Base-by-base conservation (phyloP, 257 asterid genomes). In the Capsicum pubescens region DNA sequence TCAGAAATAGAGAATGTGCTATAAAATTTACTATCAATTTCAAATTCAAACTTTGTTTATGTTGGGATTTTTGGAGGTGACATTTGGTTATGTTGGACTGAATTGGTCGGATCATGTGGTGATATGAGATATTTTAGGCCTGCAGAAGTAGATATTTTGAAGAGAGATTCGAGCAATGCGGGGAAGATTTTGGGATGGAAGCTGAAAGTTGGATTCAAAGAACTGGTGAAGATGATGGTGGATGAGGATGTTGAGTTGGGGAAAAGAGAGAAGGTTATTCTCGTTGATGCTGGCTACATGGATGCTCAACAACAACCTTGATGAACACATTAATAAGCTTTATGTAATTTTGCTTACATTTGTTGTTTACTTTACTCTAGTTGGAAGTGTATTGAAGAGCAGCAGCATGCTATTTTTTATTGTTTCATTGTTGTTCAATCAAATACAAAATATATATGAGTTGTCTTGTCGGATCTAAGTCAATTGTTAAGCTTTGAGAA, bases 241-340 rank as follows among this genome's bases (percentile, higher is more conserved):
- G 99, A 94, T 85, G 98, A 94, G 82, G 99, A 96, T 83, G 57
- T 96, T 21, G 98, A 94, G 79, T 84, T 93, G 90, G 99, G 98
- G 0, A 94, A 94, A 87, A 96, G 99, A 50, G 99, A 96, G 87
- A 96, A 96, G 68, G 95, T 96, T 86, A n/a, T n/a, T n/a, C 99
- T 96, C 84, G 99, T 96, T 70, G 98, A 94, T 90, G 97, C 98
- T n/a, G 99, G 99, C 5, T 96, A 72, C 83, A 86, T 96, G 97
- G 99, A 96, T 88, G 98, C 99, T 55, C 98, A 94, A 83, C 99
- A 96, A 86, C n/a, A n/a, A n/a, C n/a, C n/a, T n/a, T n/a, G n/a
- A n/a, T n/a, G n/a, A n/a, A n/a, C n/a, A n/a, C n/a, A n/a, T n/a
- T n/a, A n/a, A n/a, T n/a, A n/a, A n/a, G n/a, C n/a, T n/a, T n/a